A percentile compares a stretch with the other conserved stretches of the same genome.
Conservation (phyloP, 2,329 filamentous ascomycete species). For the Fusarium torulosum region DNA sequence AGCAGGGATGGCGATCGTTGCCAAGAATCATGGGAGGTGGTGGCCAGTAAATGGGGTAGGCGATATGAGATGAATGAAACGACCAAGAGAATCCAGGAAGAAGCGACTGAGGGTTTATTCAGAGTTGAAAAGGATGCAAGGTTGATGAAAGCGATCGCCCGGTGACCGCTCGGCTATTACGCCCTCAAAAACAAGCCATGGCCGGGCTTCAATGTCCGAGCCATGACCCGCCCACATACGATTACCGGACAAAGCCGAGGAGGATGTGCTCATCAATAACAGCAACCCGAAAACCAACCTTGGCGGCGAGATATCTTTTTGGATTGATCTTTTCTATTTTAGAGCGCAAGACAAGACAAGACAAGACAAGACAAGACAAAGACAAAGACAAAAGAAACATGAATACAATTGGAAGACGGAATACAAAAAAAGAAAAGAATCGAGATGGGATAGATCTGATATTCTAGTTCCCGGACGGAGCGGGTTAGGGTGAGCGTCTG, state of each 20-base stretch:
- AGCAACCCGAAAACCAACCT: not conserved
- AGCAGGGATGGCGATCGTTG: conserved; percentile 66
- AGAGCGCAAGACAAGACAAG: conserved; percentile 18
- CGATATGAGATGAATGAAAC: conserved; percentile 9
- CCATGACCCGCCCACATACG: conserved; percentile 24
- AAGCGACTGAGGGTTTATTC: conserved; percentile 9
- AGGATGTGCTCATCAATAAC: conserved; percentile 3
- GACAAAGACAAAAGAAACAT: conserved; percentile 3
- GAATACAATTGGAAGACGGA: conserved; percentile 24
- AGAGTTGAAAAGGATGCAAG: conserved; percentile 20
- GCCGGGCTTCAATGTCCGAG: conserved; percentile 37
- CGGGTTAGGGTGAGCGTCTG: conserved; percentile 41
- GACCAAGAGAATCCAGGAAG: conserved; percentile 4
- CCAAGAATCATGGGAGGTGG: conserved; percentile 63
- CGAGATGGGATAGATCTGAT: conserved; percentile 28
- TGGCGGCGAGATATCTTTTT: conserved; percentile 10
- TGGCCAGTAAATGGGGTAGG: conserved; percentile 42
- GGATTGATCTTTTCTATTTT: conserved; percentile 30
- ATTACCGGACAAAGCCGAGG: conserved; percentile 39
- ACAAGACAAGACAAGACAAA: conserved; percentile 12
- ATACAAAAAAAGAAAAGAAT: conserved; percentile 26
- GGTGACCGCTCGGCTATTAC: conserved; percentile 44
- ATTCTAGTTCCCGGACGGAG: conserved; percentile 36
- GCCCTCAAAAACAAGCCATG: conserved; percentile 19
- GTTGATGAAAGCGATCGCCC: conserved; percentile 29